Base-by-base conservation (phyloP, 495 filamentous ascomycete species). In the Lepraria neglecta region DNA sequence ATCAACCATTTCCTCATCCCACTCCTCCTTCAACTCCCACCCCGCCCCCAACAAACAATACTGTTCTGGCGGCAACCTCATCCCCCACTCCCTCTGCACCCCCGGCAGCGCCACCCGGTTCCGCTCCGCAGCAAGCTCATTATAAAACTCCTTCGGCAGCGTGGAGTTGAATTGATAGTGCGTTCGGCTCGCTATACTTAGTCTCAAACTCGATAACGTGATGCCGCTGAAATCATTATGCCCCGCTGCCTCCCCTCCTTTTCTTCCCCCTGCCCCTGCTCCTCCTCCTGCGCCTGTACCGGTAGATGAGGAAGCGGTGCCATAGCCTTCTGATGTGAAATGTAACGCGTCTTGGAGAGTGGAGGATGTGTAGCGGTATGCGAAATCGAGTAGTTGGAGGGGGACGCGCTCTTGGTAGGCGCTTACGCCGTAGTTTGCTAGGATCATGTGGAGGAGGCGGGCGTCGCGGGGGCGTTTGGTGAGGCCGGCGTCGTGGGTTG, bases 401-500 rank as follows among this genome's bases (percentile, higher is more conserved):
- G 94, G 92, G 2, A 98, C 91, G 62, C 94, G 90, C 69, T 91
- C 89, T 76, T 96, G 90, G 80, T 95, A 98, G 31, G 87, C 80
- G 14, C 86, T 88, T 4, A 97, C 91, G 67, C 92, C 92, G 54
- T 94, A 86, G 2, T 85, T 86, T 55, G 89, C 84, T 43, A 98
- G 88, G 50, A 97, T 82, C 62, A 97, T 86, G 72, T 98, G 92
- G 66, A 98, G 83, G 35, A 94, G 84, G 53, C 92, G 87, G 17
- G 92, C 87, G 73, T 98, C 92, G 68, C 92, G 89, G 9, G 94
- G 94, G 3, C 91, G 89, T 44, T 87, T 85, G 31, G 83, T 78
- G 45, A 81, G 74, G 21, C 86, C 84, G 55, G 71, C 74, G 68
- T 90, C 87, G 31, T 31, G 46, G 3, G 54, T 50, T 19, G 59